Evolutionary conservation across 495 filamentous ascomycete genomes (phyloP).

Genomic region (Monascus purpureus): DNA sequence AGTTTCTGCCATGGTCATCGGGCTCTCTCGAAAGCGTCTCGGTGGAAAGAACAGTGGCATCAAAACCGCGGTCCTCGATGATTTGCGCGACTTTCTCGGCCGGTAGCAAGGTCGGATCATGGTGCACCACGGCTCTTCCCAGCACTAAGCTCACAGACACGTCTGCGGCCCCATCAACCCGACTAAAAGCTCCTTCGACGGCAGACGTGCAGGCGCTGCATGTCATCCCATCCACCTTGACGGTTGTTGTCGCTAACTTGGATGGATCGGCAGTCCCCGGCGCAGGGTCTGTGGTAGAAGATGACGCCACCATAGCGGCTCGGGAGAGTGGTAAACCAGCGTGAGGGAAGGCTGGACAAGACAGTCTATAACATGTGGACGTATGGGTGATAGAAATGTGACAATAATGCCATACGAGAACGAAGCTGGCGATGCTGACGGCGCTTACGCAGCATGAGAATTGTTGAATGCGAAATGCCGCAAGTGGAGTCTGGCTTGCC

Average conservation of each 20-base stretch:
- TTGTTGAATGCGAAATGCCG: too few relatives aligned
- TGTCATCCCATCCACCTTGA: conserved; percentile 87
- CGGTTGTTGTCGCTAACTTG: conserved; percentile 73
- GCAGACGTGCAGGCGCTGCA: conserved; percentile 85
- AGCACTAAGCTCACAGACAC: conserved; percentile 88
- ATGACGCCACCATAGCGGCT: too few relatives aligned
- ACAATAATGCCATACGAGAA: too few relatives aligned
- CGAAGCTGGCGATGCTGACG: too few relatives aligned
- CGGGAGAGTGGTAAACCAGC: too few relatives aligned
- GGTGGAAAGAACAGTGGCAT: conserved; percentile 77
- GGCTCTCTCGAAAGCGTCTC: conserved; percentile 41
- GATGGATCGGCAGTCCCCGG: conserved; percentile 8
- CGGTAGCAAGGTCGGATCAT: conserved; percentile 63
- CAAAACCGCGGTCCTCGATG: conserved; percentile 91
- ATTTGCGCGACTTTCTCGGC: conserved; percentile 65
- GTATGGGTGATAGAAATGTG: too few relatives aligned
- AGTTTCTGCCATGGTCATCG: conserved; percentile 8
- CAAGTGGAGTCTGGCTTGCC: too few relatives aligned
- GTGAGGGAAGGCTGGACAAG: too few relatives aligned
- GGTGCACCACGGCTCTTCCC: conserved; percentile 79
- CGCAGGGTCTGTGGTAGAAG: neutral
- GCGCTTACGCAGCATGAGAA: too few relatives aligned
- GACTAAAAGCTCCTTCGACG: conserved; percentile 72
- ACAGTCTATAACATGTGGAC: neutral
- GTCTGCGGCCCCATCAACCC: conserved; percentile 60